Evolutionary conservation across 2,329 filamentous ascomycete genomes (phyloP).

Genomic region (Stemphylium lycopersici): DNA sequence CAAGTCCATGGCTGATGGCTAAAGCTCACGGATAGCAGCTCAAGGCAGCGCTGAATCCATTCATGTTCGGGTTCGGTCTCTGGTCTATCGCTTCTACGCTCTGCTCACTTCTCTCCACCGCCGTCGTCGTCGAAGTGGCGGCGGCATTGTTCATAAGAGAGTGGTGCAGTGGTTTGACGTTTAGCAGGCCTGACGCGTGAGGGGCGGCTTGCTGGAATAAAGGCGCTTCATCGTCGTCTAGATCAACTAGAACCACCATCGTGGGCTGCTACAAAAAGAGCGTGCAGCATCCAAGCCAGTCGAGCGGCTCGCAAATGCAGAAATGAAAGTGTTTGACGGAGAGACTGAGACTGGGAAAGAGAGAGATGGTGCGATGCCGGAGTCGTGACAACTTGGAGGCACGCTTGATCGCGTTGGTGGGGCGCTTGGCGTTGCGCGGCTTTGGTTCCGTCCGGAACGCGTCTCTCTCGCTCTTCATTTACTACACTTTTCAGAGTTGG

Average conservation of each 20-base stretch:
- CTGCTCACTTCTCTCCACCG: slow-evolving; percentile 7
- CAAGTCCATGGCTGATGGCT: slow-evolving; percentile 39
- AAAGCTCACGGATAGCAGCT: slow-evolving; percentile 71
- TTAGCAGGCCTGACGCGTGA: slow-evolving; percentile 26
- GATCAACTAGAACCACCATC: slow-evolving; percentile 55
- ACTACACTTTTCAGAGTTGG: background rate
- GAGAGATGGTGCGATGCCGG: slow-evolving; percentile 20
- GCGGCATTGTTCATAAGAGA: slow-evolving; percentile 17
- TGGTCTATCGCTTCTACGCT: slow-evolving; percentile 29
- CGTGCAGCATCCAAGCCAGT: slow-evolving; percentile 39
- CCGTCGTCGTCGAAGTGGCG: slow-evolving; percentile 4
- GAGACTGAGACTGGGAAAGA: background rate
- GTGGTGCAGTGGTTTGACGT: slow-evolving; percentile 38
- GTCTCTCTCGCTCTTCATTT: background rate
- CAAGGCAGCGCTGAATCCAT: slow-evolving; percentile 66
- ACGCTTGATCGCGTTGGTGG: slow-evolving; percentile 14
- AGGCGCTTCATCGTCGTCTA: slow-evolving; percentile 50
- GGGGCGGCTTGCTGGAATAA: slow-evolving; percentile 20
- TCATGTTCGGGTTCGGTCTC: slow-evolving; percentile 60
- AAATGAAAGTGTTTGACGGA: slow-evolving; percentile 4
- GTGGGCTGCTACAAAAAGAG: slow-evolving; percentile 21
- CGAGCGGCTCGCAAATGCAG: slow-evolving; percentile 4
- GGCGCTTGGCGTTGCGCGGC: slow-evolving; percentile 20
- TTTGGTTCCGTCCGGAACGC: slow-evolving; percentile 1
- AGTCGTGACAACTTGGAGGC: slow-evolving; percentile 24